Base-by-base conservation (phyloP, 164 flowering plant species). In the Brasenia schreberi region DNA sequence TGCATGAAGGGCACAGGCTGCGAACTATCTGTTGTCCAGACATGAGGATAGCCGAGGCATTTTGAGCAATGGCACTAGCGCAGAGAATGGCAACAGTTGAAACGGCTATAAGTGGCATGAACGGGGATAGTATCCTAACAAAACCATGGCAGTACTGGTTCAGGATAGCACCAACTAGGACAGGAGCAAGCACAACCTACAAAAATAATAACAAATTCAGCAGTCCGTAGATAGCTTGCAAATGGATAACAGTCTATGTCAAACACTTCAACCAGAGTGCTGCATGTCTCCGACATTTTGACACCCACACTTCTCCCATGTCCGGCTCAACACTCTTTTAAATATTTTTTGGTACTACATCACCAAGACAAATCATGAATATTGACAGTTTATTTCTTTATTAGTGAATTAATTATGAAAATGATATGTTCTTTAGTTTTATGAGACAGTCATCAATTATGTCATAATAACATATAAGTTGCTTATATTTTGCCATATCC, bases 101-200 rank as follows among this genome's bases (percentile, higher is more conserved):
- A 52, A 92, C 92, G 19, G 94, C 92, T 66, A 87, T 81, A 11
- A 88, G 83, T 52, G 96, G 89, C 98, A 92, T 87, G 70, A 88
- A 23, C 11, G 98, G 94, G 18, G 88, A 87, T 53, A 89, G 83
- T 67, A 86, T 62, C 76, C 75, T 81, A 65, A 92, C 97, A 67
- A 85, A 62, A 63, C 82, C 62, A 59, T 79, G 85, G 73, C 80
- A 89, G 69, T 89, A 89, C 72, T 89, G 94, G 61, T 92, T 92
- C 17, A 92, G 75, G 69, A 89, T 78, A 71, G 89, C 94, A 68
- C 96, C 98, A 65, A 75, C 82, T 72, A 92, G 53, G 6, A 92
- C 90, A 44, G 92, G 94, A 66, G 88, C 87, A 77, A 92, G 96
- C 65, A 89, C 98, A 59, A 89, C 92, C 98, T 89, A 81, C 18